Base-by-base conservation (phyloP, 1,284 basidiomycete genomes). In the Ceratobasidium sp. region DNA sequence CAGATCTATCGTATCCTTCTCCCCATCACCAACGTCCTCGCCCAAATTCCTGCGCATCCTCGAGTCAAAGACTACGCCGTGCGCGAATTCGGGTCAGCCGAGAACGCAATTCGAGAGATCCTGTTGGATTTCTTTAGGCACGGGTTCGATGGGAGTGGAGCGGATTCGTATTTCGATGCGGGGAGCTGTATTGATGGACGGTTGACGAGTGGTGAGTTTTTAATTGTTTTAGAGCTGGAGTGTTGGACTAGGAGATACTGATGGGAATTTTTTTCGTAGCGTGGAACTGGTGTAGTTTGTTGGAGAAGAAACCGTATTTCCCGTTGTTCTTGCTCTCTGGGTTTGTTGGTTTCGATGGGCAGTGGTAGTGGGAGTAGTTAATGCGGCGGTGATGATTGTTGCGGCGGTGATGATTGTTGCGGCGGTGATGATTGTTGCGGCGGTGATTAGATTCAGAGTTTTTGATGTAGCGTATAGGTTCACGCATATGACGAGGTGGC, bases 1-100 rank as follows among this genome's bases (percentile, higher is more conserved):
- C 93, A 94, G 80, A 91, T 94, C 66, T 94, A 94, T 82, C 91
- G 93, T 77, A 94, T 94, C 80, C 88, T 94, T n/a, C 85, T 94
- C 50, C 93, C 93, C 2, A 91, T 94, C 75, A 93, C 91, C 83
- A 94, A 91, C 78, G 89, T 91, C 22, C 86, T 94, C 67, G 85
- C 86, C 2, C 90, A 93, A 77, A 91, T 94, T 75, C 89, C 90
- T 3, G 79, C 79, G 22, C 82, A 94, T n/a, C 84, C 86, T 15
- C 83, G 87, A 9, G 63, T 69, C n/a, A 86, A 85, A 22, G 88
- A 89, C n/a, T 94, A 93, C 80, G 90, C 94, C 51, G 91, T 93
- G 63, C 86, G 89, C 78, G 93, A 94, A 80, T 94, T 90, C 80
- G 93, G 93, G 9, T 91, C 90, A 14, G 81, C 84, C 19, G 93